phyloP scores from a whole-genome alignment of 2,329 filamentous ascomycete genomes.

The Apiospora sp. region DNA sequence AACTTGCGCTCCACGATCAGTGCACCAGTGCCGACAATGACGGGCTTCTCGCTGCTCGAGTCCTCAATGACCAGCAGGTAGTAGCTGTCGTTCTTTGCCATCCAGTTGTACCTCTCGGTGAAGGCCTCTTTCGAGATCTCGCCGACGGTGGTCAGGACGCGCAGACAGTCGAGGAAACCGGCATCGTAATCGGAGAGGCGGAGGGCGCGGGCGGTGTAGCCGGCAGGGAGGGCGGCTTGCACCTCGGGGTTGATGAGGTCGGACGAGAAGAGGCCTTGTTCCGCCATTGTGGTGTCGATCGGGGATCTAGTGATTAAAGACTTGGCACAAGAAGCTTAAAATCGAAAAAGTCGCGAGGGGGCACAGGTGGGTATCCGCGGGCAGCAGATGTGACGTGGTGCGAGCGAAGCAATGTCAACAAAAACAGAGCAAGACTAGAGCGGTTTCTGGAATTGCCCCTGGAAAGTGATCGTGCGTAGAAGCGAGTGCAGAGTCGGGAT shows the following conservation, averaged over 20 bases:
- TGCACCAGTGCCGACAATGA: conserved; percentile 89
- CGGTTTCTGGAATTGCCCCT: background rate
- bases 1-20: conserved; percentile 95
- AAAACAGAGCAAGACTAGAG: background rate
- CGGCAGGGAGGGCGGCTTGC: conserved; percentile 74
- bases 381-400: conserved; percentile 2
- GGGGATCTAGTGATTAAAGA: conserved; percentile 7
- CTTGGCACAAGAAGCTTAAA: conserved; percentile 15
- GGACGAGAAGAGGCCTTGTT: conserved; percentile 76
- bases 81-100: conserved; percentile 78
- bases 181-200: conserved; percentile 78
- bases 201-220: conserved; percentile 84
- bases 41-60: conserved; percentile 58
- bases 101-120: conserved; percentile 82
- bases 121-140: conserved; percentile 81
- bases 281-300: conserved; percentile 32
- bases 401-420: background rate
- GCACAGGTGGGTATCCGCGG: conserved; percentile 10
- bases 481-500: conserved; percentile 2
- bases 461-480: background rate
- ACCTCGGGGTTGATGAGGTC: conserved; percentile 82
- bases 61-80: conserved; percentile 89
- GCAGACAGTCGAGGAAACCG: conserved; percentile 90
- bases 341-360: background rate
- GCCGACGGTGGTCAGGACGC: conserved; percentile 91